A percentile compares a stretch with the other conserved stretches of the same genome.
Conservation (phyloP, 225 moss, liverwort and hornwort species). For the Ulota crispa region DNA sequence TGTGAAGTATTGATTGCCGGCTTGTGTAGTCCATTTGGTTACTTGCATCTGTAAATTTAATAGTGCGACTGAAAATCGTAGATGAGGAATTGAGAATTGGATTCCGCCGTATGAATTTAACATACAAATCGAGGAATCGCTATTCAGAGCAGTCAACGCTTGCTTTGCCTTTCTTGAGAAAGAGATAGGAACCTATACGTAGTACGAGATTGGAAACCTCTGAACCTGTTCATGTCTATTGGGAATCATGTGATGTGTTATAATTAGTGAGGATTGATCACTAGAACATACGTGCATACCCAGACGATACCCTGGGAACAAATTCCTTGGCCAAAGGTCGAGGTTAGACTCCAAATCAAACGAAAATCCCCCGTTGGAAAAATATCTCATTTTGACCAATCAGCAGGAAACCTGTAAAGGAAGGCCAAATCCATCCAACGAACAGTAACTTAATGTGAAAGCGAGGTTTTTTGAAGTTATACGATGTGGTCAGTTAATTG, state of each 20-base stretch:
- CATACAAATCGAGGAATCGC: neutral
- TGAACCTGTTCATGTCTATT: constrained; percentile 33
- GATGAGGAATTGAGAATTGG: constrained; percentile 3
- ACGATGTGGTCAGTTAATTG: neutral
- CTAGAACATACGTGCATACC: neutral
- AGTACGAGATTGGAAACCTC: constrained; percentile 38
- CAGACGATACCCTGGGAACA: too few species aligned
- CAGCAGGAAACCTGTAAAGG: too few species aligned
- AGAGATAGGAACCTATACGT: constrained; percentile 27
- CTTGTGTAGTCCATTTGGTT: neutral
- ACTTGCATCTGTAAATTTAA: neutral
- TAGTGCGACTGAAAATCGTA: neutral
- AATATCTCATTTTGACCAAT: too few species aligned
- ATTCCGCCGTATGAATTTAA: neutral
- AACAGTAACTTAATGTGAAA: constrained; percentile 7
- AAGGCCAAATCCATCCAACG: too few species aligned
- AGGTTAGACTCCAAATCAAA: too few species aligned
- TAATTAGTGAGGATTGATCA: neutral
- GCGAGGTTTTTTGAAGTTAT: constrained; percentile 2
- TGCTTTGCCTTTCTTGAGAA: neutral
- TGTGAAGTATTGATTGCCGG: neutral
- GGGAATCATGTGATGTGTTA: constrained; percentile 2
- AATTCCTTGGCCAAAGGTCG: too few species aligned
- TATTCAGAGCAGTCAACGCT: neutral
- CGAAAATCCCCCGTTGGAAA: too few species aligned